Base-by-base conservation (phyloP, 306 rosid species). In the Rosa lucieae region DNA sequence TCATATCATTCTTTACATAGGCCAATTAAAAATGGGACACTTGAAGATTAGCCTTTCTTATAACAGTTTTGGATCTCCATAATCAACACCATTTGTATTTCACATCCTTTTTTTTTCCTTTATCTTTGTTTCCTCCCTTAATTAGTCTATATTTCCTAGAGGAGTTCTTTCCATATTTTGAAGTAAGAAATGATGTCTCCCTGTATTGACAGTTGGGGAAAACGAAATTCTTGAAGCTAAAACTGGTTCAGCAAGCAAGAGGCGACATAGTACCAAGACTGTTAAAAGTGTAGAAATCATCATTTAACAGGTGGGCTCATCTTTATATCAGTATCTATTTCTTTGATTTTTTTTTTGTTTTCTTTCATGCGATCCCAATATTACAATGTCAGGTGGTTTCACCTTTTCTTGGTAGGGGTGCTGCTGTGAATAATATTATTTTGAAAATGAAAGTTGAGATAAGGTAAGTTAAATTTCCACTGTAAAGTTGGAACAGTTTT, bases 1-100 rank as follows among this genome's bases (percentile, higher is more conserved):
- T 85, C 98, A 62, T 95, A 86, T 78, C 96, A 94, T 59, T 96
- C 98, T 5, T 83, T 91, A 84, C 97, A 93, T 84, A 90, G 90
- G 82, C 98, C 96, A n/a, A 78, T 80, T 80, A 96, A 91, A 82
- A 93, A 88, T 77, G 84, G 88, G 71, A 82, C 68, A 72, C 77
- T 70, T 81, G 99, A 95, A 93, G 99, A 98, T 91, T 67, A 81
- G 91, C 72, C 65, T 77, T 84, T 69, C 46, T 32, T 55, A 58
- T 52, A 32, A 61, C 26, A 59, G 42, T 63, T 63, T 42, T 44
- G 62, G 14, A 35, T 83, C 51, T 66, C 66, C 9, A 69, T 69
- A 59, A 73, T 6, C 62, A 13, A 20, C 67, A 14, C 5, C 23
- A 49, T 43, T 21, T 42, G 20, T 40, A 21, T n/a, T 44, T 18